phyloP scores from a whole-genome alignment of 768 basidiomycete species.

The Podaxis pistillaris region DNA sequence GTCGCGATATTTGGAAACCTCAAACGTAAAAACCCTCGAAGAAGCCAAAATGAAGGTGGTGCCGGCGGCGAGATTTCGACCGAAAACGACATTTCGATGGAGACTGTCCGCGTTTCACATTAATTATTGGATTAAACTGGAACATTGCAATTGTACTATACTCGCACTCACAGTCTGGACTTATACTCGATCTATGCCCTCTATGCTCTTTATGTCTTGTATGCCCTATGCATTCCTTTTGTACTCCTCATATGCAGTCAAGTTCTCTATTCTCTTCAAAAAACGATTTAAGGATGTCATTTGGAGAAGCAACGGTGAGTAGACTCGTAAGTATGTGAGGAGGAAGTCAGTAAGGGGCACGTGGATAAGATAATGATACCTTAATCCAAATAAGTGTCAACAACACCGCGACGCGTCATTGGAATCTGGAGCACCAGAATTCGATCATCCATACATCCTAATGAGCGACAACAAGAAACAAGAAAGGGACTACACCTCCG shows the following conservation, averaged over 20 bases:
- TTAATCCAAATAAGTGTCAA: slow-evolving; percentile 40
- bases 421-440: slow-evolving; percentile 34
- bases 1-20: slow-evolving; percentile 15
- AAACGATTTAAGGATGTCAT: too few relatives aligned
- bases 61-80: neutral
- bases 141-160: slow-evolving; percentile 11
- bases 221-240: slow-evolving; percentile 24
- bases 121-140: slow-evolving; percentile 36
- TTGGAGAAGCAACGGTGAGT: too few relatives aligned
- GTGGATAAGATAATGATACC: too few relatives aligned
- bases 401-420: slow-evolving; percentile 66
- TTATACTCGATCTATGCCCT: slow-evolving; percentile 31
- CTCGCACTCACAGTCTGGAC: slow-evolving; percentile 3
- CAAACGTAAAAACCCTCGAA: slow-evolving; percentile 8
- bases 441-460: slow-evolving; percentile 38
- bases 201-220: slow-evolving; percentile 31
- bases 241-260: slow-evolving; percentile 26
- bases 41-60: neutral
- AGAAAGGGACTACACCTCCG: slow-evolving; percentile 82
- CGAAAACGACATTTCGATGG: slow-evolving; percentile 35
- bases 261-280: slow-evolving; percentile 24
- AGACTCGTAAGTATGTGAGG: neutral
- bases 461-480: slow-evolving; percentile 85
- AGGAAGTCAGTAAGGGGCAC: slow-evolving; percentile 23
- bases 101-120: slow-evolving; percentile 46